Evolutionary conservation across 768 basidiomycete species (phyloP).

Genomic region (Coprinellus aureogranulatus): DNA sequence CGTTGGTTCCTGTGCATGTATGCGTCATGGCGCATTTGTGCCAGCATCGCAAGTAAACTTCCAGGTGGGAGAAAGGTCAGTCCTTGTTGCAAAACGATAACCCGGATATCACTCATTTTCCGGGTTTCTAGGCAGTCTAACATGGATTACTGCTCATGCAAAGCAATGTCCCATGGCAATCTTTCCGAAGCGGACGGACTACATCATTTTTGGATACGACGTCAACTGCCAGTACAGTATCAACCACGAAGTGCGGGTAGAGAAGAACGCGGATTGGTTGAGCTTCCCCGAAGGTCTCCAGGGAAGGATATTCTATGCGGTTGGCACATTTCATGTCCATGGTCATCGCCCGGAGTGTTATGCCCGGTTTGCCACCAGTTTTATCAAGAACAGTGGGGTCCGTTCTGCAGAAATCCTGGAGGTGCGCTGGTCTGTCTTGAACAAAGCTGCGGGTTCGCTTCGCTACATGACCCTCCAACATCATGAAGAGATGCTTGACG

Average conservation of each 20-base stretch:
- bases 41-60: constrained; percentile 21
- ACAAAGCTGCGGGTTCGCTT: constrained; percentile 22
- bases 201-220: constrained; percentile 16
- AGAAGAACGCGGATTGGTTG: too few relatives aligned
- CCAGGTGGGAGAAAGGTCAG: too few relatives aligned
- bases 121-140: constrained; percentile 18
- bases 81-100: too few relatives aligned
- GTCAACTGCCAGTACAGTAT: constrained; percentile 18
- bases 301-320: constrained; percentile 5
- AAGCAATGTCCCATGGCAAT: constrained; percentile 11
- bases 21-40: constrained; percentile 10
- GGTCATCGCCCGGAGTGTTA: constrained; percentile 21
- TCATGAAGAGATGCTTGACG: constrained; percentile 25
- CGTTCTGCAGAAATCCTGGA: constrained; percentile 32
- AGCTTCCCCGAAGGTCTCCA: neutral
- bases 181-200: neutral
- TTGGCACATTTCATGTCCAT: constrained; percentile 30
- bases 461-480: constrained; percentile 21
- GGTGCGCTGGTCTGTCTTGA: constrained; percentile 28
- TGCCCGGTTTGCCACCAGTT: constrained; percentile 20
- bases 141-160: constrained; percentile 20
- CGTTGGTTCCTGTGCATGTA: constrained; percentile 15
- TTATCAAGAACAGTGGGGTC: constrained; percentile 25
- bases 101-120: too few relatives aligned
- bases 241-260: neutral